Base-by-base conservation (phyloP, 164 flowering plant genomes). In the Chimonanthus salicifolius region DNA sequence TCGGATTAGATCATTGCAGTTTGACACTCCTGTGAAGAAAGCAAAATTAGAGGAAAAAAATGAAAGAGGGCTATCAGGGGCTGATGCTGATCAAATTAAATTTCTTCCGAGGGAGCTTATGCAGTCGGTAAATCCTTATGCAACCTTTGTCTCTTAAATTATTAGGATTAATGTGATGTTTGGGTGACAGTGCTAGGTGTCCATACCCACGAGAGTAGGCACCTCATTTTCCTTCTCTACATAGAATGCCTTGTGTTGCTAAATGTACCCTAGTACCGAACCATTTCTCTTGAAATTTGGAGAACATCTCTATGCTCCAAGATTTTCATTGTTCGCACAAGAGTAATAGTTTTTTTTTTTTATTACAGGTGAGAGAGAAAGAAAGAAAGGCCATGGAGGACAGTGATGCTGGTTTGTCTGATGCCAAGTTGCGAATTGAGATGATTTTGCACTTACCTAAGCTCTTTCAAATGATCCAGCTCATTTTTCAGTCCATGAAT, bases 391-490 rank as follows among this genome's bases (percentile, higher is more conserved):
- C 80, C 15, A 74, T 70, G 73, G 89, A 87, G 77, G 95, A 91
- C 74, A 80, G 64, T 54, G 88, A 91, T 68, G 87, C 91, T 64
- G 92, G 87, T 48, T 81, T 89, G 75, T 85, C 95, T 62, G 93
- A 80, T 76, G 92, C 94, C 70, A 90, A 85, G 82, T 74, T 83
- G 79, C 81, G 97, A 54, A 78, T 72, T 50, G 58, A 84, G 72
- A 83, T 88, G 86, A 9, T 49, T 49, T 49, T 9, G 6, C 51
- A 5, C 74, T 83, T 94, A n/a, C 97, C 97, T 4, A 88, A 85
- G 84, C 81, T 89, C 70, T 89, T 91, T 74, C 82, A 92, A 83
- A 85, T 76, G 80, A 82, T 91, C 76, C 86, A 76, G 49, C 87
- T 84, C 72, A 79, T 88, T 47, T 90, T 90, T 78, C 90, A 89